Conservation (phyloP, 257 asterid genomes). For the Mentha longifolia region DNA sequence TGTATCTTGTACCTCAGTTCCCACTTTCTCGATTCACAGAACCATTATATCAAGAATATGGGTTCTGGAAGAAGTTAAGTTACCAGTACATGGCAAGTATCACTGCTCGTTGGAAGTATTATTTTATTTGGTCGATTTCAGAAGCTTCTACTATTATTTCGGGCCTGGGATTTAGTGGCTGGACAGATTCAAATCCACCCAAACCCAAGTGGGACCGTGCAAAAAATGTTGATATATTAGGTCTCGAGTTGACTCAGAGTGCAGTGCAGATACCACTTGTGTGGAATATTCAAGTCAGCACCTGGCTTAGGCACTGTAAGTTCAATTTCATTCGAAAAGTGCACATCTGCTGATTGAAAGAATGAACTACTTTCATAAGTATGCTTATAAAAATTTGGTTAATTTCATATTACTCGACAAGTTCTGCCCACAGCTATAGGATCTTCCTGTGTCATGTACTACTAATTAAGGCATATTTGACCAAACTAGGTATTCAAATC, state of each 20-base stretch:
- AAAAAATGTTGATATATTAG: slow-evolving; percentile 84
- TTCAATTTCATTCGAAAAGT: slow-evolving; percentile 33
- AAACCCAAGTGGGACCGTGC: slow-evolving; percentile 92
- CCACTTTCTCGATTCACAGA: slow-evolving; percentile 87
- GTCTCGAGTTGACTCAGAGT: slow-evolving; percentile 92
- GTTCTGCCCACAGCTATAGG: not conserved
- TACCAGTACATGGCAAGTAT: slow-evolving; percentile 93
- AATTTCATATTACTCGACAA: not conserved
- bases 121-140: slow-evolving; percentile 97
- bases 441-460: not conserved
- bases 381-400: slow-evolving; percentile 7
- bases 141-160: slow-evolving; percentile 90
- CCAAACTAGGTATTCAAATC: not conserved
- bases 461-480: not conserved
- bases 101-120: slow-evolving; percentile 97
- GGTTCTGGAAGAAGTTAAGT: slow-evolving; percentile 77
- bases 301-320: slow-evolving; percentile 99
- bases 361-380: not conserved
- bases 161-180: slow-evolving; percentile 97
- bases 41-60: slow-evolving; percentile 79
- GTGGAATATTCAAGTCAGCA: slow-evolving; percentile 99
- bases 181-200: slow-evolving; percentile 84
- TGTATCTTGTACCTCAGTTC: slow-evolving; percentile 77
- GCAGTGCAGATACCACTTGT: slow-evolving; percentile 86
- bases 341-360: slow-evolving; percentile 16